phyloP scores from a whole-genome alignment of 192 early-diverging fungal species.

The Phlyctochytrium bullatum region DNA sequence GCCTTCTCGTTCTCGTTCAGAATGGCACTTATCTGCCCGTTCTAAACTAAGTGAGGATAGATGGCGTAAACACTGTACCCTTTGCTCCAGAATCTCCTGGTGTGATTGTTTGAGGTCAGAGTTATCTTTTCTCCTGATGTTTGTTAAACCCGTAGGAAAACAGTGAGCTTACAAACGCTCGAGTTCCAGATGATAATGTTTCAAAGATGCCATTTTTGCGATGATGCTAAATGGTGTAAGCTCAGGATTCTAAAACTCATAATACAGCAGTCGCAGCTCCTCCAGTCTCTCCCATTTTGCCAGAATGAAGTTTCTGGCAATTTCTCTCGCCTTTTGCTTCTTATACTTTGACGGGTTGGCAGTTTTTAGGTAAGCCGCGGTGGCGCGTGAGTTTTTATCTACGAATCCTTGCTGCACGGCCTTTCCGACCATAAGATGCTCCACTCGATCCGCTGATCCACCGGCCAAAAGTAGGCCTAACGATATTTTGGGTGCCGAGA shows the following conservation, averaged over 20 bases:
- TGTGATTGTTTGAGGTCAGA: constrained; percentile 10
- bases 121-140: constrained; percentile 22
- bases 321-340: constrained; percentile 19
- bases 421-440: constrained; percentile 2
- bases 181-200: constrained; percentile 19
- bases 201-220: constrained; percentile 20
- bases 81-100: constrained; percentile 8
- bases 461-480: neutral
- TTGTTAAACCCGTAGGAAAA: neutral
- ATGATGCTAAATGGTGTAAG: constrained; percentile 15
- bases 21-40: constrained; percentile 15
- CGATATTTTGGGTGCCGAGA: neutral
- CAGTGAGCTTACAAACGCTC: constrained; percentile 12
- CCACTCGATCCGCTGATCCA: neutral
- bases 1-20: constrained; percentile 17
- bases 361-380: constrained; percentile 8
- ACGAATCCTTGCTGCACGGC: neutral
- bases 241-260: neutral
- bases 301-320: constrained; percentile 16
- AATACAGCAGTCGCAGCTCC: constrained; percentile 20
- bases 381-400: neutral
- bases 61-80: neutral
- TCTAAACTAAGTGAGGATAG: constrained; percentile 5
- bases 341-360: constrained; percentile 26
- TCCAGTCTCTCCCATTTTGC: constrained; percentile 23